These are phyloP conservation scores for Haplosporangium sp. DNA, from an alignment of 371 early-diverging fungal species.

Conservation along the genomic window DNA sequence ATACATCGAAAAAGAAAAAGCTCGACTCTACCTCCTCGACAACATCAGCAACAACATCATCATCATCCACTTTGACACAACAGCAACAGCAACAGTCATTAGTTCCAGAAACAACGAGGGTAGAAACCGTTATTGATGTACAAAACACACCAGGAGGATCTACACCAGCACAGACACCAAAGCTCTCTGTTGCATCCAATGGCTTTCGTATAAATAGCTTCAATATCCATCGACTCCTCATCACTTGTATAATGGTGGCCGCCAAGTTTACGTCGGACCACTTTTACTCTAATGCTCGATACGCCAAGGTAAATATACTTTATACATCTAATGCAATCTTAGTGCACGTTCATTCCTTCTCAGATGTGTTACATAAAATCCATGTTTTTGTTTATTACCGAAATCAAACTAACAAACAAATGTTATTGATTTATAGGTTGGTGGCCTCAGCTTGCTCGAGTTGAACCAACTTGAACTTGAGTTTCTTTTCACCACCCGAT, in stretches of 20 bases:
- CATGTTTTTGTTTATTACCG: not conserved
- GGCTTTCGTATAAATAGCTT: constrained; percentile 57
- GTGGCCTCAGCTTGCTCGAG: constrained; percentile 87
- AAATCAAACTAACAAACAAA: no score
- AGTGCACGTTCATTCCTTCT: constrained; percentile 33
- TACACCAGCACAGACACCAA: constrained; percentile 29
- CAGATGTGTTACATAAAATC: not conserved
- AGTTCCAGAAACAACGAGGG: not conserved
- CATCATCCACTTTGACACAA: not conserved
- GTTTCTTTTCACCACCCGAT: constrained; percentile 85
- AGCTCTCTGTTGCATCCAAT: constrained; percentile 12
- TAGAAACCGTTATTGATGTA: not conserved
- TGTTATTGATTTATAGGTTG: constrained; percentile 64
- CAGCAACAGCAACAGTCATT: not conserved
- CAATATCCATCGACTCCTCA: constrained; percentile 86
- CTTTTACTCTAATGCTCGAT: constrained; percentile 84
- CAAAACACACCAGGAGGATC: constrained; percentile 20
- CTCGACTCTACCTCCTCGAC: not conserved
- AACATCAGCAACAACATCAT: not conserved
- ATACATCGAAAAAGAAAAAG: constrained; percentile 4
- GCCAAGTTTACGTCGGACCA: constrained; percentile 87
- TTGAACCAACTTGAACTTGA: constrained; percentile 91
- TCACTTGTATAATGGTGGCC: constrained; percentile 79
- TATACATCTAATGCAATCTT: constrained; percentile 1
- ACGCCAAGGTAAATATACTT: constrained; percentile 73